Conservation (phyloP, 306 rosid genomes). For the Pyrus bretschneideri region DNA sequence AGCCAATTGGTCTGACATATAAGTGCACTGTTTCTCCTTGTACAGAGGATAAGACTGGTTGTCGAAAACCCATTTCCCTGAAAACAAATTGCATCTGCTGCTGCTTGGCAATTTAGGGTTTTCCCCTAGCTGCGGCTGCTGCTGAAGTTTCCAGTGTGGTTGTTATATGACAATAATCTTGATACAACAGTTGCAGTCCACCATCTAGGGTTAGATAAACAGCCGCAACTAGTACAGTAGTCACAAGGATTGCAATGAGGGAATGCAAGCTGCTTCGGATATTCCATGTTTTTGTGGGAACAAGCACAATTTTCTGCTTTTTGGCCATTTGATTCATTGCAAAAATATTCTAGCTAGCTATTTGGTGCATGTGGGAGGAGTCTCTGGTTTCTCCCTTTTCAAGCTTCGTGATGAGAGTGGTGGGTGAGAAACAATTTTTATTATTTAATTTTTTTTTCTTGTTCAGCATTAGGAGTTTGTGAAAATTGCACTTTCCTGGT, state of each 20-base stretch:
- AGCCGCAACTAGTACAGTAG: conserved; percentile 36
- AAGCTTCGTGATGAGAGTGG: conserved; percentile 28
- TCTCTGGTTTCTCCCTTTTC: conserved; percentile 19
- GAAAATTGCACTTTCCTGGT: conserved; percentile 16
- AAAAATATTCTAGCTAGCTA: neutral
- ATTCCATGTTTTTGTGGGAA: conserved; percentile 35
- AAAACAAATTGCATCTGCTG: conserved; percentile 47
- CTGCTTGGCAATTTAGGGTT: neutral
- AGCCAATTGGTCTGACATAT: conserved; percentile 86
- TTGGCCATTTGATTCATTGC: conserved; percentile 20
- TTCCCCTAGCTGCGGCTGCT: neutral
- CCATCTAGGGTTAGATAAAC: conserved; percentile 44
- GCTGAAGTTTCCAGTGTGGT: neutral
- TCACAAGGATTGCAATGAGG: conserved; percentile 46
- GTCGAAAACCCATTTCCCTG: conserved; percentile 76
- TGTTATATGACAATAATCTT: conserved; percentile 7
- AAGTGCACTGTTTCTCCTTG: conserved; percentile 50
- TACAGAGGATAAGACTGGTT: conserved; percentile 65
- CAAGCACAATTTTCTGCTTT: conserved; percentile 12
- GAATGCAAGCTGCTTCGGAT: conserved; percentile 51
- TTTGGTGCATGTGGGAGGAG: neutral
- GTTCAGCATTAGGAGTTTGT: conserved; percentile 5
- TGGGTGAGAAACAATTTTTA: conserved; percentile 40
- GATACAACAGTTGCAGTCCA: neutral
- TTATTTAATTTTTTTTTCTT: neutral